Conservation (phyloP, 1,284 basidiomycete genomes). For the Dichomitus squalens region DNA sequence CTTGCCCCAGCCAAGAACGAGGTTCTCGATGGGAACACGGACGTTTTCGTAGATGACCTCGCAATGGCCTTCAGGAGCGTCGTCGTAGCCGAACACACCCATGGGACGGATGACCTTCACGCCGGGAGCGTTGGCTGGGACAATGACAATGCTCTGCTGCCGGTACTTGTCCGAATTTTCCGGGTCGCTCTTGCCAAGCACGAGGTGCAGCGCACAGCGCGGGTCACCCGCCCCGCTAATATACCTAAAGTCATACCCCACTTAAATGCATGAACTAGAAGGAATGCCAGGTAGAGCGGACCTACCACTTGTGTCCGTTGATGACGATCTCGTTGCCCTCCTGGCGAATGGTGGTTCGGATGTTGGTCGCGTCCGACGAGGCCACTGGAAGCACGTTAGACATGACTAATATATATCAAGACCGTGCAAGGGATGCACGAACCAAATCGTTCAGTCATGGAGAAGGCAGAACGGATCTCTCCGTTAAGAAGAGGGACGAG, state of each 20-base stretch:
- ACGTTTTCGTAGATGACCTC: slow-evolving; percentile 96
- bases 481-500: slow-evolving; percentile 87
- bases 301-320: slow-evolving; percentile 94
- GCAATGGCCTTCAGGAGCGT: slow-evolving; percentile 95
- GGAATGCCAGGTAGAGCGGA: slow-evolving; percentile 6
- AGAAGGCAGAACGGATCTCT: slow-evolving; percentile 90
- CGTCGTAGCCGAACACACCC: slow-evolving; percentile 93
- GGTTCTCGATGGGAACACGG: slow-evolving; percentile 79
- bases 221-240: slow-evolving; percentile 98
- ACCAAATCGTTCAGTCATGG: slow-evolving; percentile 94
- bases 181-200: slow-evolving; percentile 91
- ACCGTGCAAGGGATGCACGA: slow-evolving; percentile 31
- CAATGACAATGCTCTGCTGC: slow-evolving; percentile 93
- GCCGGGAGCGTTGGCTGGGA: slow-evolving; percentile 86
- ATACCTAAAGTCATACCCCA: slow-evolving; percentile 60
- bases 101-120: slow-evolving; percentile 91
- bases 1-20: slow-evolving; percentile 91
- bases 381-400: slow-evolving; percentile 61
- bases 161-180: slow-evolving; percentile 71
- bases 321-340: slow-evolving; percentile 92
- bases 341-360: slow-evolving; percentile 84
- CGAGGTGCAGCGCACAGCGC: slow-evolving; percentile 86
- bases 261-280: not conserved
- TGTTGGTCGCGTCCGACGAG: slow-evolving; percentile 96
- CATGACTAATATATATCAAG: not conserved